Evolutionary conservation across 2,329 filamentous ascomycete species (phyloP).

Genomic region (Colletotrichum limetticola): DNA sequence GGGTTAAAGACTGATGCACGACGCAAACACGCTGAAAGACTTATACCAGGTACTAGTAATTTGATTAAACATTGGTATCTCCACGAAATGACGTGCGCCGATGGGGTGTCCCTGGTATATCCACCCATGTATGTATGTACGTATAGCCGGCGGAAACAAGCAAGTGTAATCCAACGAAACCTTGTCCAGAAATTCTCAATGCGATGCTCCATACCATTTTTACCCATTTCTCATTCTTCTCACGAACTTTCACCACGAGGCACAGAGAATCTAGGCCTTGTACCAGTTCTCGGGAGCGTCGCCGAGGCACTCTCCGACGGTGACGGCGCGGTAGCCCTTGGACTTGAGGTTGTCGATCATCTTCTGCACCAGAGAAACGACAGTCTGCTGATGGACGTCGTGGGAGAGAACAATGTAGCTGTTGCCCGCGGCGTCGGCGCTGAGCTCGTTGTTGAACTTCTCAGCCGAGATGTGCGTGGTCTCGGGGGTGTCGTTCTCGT

Average conservation of each 20-base stretch:
- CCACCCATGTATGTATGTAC: not conserved
- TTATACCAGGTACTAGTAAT: not conserved
- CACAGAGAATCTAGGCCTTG: constrained; percentile 7
- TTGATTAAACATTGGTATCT: constrained; percentile 11
- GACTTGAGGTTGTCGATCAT: constrained; percentile 53
- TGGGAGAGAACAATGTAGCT: constrained; percentile 64
- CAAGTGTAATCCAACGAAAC: not conserved
- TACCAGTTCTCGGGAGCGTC: constrained; percentile 63
- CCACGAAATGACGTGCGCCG: not conserved
- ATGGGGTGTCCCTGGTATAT: not conserved
- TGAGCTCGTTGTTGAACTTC: constrained; percentile 43
- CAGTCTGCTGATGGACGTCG: constrained; percentile 57
- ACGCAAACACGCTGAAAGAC: not conserved
- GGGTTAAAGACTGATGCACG: not conserved
- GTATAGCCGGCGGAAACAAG: not conserved
- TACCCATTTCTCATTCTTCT: too few species aligned
- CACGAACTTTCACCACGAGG: not conserved
- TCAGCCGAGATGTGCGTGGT: constrained; percentile 59
- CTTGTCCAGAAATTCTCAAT: too few species aligned
- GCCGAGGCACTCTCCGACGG: constrained; percentile 67
- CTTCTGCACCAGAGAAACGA: constrained; percentile 35
- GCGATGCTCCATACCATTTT: not conserved
- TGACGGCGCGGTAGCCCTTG: constrained; percentile 59
- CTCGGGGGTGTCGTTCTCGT: constrained; percentile 60
- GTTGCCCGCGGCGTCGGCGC: constrained; percentile 34